Conservation (phyloP, 2,329 filamentous ascomycete genomes). For the Scedosporium dehoogii region DNA sequence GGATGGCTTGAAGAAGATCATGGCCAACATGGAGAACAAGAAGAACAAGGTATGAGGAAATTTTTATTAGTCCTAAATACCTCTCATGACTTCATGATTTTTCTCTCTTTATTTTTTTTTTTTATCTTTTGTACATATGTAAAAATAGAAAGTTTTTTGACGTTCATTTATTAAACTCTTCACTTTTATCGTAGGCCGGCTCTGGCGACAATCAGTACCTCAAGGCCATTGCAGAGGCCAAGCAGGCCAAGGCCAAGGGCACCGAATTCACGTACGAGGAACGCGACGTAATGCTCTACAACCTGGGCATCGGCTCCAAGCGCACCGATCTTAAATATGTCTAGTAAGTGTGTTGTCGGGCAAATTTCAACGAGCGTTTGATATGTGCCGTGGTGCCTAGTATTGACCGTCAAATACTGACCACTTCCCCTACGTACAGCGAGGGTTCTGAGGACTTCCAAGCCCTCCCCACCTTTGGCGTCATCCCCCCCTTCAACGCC, state of each 20-base stretch:
- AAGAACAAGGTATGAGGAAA: slow-evolving; percentile 49
- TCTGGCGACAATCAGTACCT: slow-evolving; percentile 43
- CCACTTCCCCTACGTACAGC: slow-evolving; percentile 16
- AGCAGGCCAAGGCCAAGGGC: slow-evolving; percentile 58
- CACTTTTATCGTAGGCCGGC: slow-evolving; percentile 13
- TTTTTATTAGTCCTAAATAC: slow-evolving; percentile 9
- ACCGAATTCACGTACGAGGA: slow-evolving; percentile 78
- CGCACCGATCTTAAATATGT: slow-evolving; percentile 77
- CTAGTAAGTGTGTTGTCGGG: slow-evolving; percentile 39
- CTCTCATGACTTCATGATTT: slow-evolving; percentile 3
- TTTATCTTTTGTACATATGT: slow-evolving; percentile 1
- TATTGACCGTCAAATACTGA: neutral
- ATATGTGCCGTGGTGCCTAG: too few species aligned
- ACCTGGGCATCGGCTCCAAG: slow-evolving; percentile 88
- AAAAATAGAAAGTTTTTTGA: neutral
- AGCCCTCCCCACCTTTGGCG: slow-evolving; percentile 87
- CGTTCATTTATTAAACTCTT: slow-evolving; percentile 7
- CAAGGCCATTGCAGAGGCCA: slow-evolving; percentile 64
- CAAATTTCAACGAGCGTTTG: too few species aligned
- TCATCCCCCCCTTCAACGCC: slow-evolving; percentile 87
- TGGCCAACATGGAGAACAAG: slow-evolving; percentile 78
- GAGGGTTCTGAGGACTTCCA: slow-evolving; percentile 91
- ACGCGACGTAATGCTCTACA: slow-evolving; percentile 87
- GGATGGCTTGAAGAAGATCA: slow-evolving; percentile 65
- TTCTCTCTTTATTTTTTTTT: neutral